A percentile compares a stretch with the other conserved stretches of the same genome.
phyloP scores from a whole-genome alignment of 306 rosid genomes.

The Spatholobus suberectus region DNA sequence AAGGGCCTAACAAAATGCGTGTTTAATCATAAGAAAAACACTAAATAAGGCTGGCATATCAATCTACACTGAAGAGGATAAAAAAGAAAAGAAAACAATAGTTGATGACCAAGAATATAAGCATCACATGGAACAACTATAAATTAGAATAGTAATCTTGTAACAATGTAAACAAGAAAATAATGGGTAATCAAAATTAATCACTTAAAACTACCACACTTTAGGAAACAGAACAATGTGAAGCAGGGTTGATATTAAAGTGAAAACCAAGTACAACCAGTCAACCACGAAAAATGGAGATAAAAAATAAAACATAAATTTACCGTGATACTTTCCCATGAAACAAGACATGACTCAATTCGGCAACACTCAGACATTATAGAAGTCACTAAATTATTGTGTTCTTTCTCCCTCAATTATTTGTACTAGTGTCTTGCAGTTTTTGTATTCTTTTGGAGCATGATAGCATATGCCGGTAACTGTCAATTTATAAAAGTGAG shows the following conservation, averaged over 20 bases:
- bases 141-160: background rate
- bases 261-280: background rate
- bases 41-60: background rate
- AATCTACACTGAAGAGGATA: background rate
- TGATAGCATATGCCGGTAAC: background rate
- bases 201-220: background rate
- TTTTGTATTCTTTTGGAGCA: background rate
- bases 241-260: background rate
- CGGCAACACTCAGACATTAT: background rate
- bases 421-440: slow-evolving; percentile 9
- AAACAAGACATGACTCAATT: background rate
- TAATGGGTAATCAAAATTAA: background rate
- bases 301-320: background rate
- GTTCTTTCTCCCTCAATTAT: background rate
- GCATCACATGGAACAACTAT: background rate
- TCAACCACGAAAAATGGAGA: background rate
- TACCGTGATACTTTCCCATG: background rate
- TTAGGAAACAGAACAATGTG: background rate
- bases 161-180: background rate
- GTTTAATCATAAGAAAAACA: background rate
- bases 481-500: background rate
- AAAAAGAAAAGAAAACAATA: background rate
- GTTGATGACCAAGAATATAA: background rate
- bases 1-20: background rate
- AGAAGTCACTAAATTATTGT: background rate